Base-by-base conservation (phyloP, 2,329 filamentous ascomycete species). In the Cytospora schulzeri region DNA sequence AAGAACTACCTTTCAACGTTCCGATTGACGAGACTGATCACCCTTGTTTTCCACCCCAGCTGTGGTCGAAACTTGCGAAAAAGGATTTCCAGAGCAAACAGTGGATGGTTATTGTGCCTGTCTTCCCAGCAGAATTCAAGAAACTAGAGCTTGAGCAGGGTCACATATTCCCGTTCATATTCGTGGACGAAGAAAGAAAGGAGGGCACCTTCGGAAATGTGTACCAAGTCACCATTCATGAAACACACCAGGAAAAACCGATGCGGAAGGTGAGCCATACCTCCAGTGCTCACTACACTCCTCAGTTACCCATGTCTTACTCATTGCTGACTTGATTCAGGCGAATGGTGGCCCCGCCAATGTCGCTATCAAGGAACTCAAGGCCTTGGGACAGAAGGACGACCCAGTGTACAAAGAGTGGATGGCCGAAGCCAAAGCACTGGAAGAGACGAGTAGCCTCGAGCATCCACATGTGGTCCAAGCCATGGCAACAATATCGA, bases 121-220 rank as follows among this genome's bases (percentile, higher is more conserved):
- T 19, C 0, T 60, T 60, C 12, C 12, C 51, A 17, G 9, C 2
- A 7, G 2, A 1, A 0, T 2, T 11, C 1, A 1, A 0, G 1
- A 35, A 22, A 12, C 6, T 60, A 33, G 1, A 1, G 1, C 48
- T 57, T 3, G 3, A 52, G 1, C 22, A 7, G 4, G 2, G 41
- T 0, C 2, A 17, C 12, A 26, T 57, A 7, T 26, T 63, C 6
- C 60, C 54, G 3, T 63, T 63, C 31, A 57, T 4, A 3, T 19
- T 9, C 22, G n/a, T 24, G 14, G 11, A 17, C n/a, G 11, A 38
- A 1, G n/a, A 15, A 0, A 15, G 2, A 0, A 7, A 28, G 9
- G 22, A n/a, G 1, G 62, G 48, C 3, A 35, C 19, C 1, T 64
- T 64, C 50, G 57, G 62, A 33, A 28, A 17, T 1, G 62, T 64